Base-by-base conservation (phyloP, 2,329 filamentous ascomycete species). In the Metarhizium anisopliae region DNA sequence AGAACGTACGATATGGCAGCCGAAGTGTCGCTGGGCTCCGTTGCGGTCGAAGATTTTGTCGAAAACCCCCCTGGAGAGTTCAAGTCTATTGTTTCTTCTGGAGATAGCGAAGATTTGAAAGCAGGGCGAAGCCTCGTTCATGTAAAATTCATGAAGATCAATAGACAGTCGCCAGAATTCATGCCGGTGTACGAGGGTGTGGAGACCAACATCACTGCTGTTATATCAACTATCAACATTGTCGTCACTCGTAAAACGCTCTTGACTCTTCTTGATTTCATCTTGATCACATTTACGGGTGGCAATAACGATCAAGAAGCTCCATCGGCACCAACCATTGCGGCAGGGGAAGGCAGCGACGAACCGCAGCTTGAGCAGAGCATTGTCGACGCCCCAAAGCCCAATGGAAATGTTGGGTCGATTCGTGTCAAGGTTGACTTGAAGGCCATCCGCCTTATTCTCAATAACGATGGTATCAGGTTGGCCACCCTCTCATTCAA, bases 401-500 rank as follows among this genome's bases (percentile, higher is more conserved):
- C 74, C 52, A 68, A 65, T 25, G 66, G 70, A 42, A 69, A 70
- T 14, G 75, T 66, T 5, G 88, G 89, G 55, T 95, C 94, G 60
- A 94, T 99, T 61, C 85, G 91, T 29, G 93, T 99, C 70, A 95
- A 95, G 70, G 86, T 95, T 47, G 87, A 96, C 59, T 75, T 99
- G 59, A 95, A 95, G 74, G 92, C 89, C 74, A 96, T 99, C 60
- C 84, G 90, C 2, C 79, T 99, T 32, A 93, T 99, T 59, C 77
- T 99, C 55, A 99, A 99, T 68, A 97, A 99, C 61, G 95, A 99
- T 68, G 94, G 94, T 0, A 95, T 97, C 56, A 85, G 94, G 30
- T 79, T 99, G 32, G 94, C 94, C 32, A 99, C 94, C 0, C 73
- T 99, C 18, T 94, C 91, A 54, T 84, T 99, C 65, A 95, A 90